Conservation (phyloP, 2,329 filamentous ascomycete species). For the Colletotrichum tropicicola region DNA sequence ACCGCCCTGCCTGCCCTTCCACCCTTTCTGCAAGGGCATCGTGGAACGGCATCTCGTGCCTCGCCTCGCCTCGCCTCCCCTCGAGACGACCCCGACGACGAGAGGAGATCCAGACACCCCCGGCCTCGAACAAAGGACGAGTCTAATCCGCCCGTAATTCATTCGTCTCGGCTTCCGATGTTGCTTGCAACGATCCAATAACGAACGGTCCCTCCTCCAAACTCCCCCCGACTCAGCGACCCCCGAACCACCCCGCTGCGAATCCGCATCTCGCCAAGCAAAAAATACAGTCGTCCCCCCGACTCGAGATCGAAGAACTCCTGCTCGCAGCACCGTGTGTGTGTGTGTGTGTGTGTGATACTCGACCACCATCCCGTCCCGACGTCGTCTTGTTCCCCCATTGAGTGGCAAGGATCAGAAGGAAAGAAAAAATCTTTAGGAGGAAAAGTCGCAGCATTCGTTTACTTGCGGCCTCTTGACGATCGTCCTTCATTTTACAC, state of each 20-base stretch:
- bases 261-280: slow-evolving; percentile 12
- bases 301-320: slow-evolving; percentile 7
- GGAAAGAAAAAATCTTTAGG: slow-evolving; percentile 15
- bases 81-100: slow-evolving; percentile 14
- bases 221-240: background rate
- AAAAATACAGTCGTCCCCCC: background rate
- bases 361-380: background rate
- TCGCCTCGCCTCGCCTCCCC: background rate
- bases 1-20: background rate
- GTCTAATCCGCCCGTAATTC: background rate
- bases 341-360: no score
- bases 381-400: slow-evolving; percentile 14
- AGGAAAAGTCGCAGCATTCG: slow-evolving; percentile 42
- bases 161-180: slow-evolving; percentile 1
- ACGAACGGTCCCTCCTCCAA: slow-evolving; percentile 22
- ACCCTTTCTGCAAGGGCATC: slow-evolving; percentile 11
- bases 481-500: slow-evolving; percentile 30
- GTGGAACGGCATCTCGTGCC: slow-evolving; percentile 22
- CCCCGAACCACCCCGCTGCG: slow-evolving; percentile 1
- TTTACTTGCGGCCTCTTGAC: slow-evolving; percentile 37
- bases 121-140: background rate
- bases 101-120: background rate
- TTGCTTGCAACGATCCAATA: slow-evolving; percentile 27
- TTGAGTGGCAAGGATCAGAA: slow-evolving; percentile 25
- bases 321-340: background rate